phyloP scores from a whole-genome alignment of 2,329 filamentous ascomycete species.

The Septoria petroselini region DNA sequence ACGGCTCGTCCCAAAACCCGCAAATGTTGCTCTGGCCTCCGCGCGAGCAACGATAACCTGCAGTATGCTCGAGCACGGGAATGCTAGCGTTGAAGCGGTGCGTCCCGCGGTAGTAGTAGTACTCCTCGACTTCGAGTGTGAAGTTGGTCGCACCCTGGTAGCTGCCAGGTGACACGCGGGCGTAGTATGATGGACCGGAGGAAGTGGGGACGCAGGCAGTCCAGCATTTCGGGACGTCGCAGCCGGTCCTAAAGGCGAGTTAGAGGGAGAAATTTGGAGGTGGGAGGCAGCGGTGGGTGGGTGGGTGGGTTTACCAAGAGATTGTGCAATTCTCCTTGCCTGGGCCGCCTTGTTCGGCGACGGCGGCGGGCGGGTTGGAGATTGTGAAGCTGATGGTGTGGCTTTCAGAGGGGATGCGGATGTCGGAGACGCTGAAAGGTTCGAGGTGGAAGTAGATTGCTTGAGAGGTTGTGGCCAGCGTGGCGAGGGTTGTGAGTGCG shows the following conservation, averaged over 20 bases:
- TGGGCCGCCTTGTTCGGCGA: conserved; percentile 25
- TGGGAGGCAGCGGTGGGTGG: neutral
- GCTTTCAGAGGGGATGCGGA: conserved; percentile 12
- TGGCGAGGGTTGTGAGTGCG: conserved; percentile 3
- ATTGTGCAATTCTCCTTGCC: conserved; percentile 15
- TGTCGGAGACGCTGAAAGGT: conserved; percentile 18
- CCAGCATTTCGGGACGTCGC: conserved; percentile 5
- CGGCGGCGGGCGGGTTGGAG: conserved; percentile 25
- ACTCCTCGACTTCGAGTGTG: conserved; percentile 14
- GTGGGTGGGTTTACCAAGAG: conserved; percentile 15
- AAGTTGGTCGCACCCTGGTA: conserved; percentile 1
- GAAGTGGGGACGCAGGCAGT: conserved; percentile 6
- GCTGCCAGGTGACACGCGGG: conserved; percentile 3
- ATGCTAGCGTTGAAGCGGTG: conserved; percentile 13
- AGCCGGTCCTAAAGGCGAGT: neutral
- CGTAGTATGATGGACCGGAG: conserved; percentile 6
- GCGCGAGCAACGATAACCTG: conserved; percentile 5
- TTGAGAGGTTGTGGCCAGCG: conserved; percentile 4
- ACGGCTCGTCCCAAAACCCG: neutral
- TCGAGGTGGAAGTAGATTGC: conserved; percentile 25
- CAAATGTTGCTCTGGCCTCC: conserved; percentile 11
- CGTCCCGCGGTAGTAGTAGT: conserved; percentile 14
- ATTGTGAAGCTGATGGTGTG: conserved; percentile 26
- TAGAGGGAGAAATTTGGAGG: too few species aligned
- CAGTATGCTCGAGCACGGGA: neutral